These are phyloP conservation scores for Wickerhamiella allomyrinae DNA, from an alignment of 805 yeast species.

Conservation along the genomic window DNA sequence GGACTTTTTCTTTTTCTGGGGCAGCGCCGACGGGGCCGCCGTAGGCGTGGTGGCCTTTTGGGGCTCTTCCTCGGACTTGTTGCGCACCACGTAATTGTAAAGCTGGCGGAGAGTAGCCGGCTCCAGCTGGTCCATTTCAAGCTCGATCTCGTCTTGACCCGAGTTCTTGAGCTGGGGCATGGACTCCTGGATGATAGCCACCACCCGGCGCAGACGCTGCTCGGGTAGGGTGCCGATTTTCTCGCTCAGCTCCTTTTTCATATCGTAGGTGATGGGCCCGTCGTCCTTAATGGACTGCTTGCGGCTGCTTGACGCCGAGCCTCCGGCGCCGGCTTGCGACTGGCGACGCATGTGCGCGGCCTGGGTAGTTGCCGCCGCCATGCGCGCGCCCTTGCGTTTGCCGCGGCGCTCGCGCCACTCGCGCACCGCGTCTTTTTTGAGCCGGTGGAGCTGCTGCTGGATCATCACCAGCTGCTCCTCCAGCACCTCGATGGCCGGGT, in stretches of 20 bases:
- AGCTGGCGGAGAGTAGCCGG: conserved; percentile 68
- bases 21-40: conserved; percentile 4
- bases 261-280: conserved; percentile 62
- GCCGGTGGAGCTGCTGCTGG: conserved; percentile 68
- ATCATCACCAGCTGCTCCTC: conserved; percentile 77
- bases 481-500: conserved; percentile 79
- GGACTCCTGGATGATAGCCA: conserved; percentile 70
- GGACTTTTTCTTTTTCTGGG: conserved; percentile 32
- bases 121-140: conserved; percentile 88
- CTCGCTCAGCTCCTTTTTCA: conserved; percentile 89
- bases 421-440: conserved; percentile 35
- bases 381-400: conserved; percentile 4
- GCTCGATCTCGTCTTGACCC: conserved; percentile 84
- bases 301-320: conserved; percentile 1
- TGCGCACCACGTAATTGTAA: conserved; percentile 59
- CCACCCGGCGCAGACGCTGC: conserved; percentile 66
- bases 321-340: conserved; percentile 4
- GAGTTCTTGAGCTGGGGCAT: conserved; percentile 43
- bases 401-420: conserved; percentile 14
- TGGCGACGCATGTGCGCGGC: conserved; percentile 7
- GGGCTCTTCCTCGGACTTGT: conserved; percentile 15
- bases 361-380: not conserved
- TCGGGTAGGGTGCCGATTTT: conserved; percentile 61
- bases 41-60: not conserved
- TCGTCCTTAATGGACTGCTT: conserved; percentile 1